phyloP scores from a whole-genome alignment of 2,329 filamentous ascomycete genomes.

The Thelonectria blattea region DNA sequence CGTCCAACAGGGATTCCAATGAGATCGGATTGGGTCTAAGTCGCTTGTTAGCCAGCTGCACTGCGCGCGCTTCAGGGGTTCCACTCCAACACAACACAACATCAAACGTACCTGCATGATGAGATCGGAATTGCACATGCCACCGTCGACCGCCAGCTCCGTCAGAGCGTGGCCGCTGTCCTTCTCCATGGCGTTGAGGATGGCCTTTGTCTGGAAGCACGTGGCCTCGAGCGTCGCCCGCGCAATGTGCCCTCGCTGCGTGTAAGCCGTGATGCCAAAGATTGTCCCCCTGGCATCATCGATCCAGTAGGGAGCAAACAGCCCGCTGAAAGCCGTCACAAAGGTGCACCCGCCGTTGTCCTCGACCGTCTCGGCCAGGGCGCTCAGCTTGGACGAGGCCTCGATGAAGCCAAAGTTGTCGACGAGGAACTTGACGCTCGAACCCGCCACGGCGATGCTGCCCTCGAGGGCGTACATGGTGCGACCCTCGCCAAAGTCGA shows the following conservation, averaged over 20 bases:
- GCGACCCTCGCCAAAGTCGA: constrained; percentile 71
- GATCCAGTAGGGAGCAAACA: constrained; percentile 86
- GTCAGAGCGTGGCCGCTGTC: constrained; percentile 76
- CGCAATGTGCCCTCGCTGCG: constrained; percentile 77
- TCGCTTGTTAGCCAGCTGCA: constrained; percentile 8
- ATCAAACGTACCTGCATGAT: constrained; percentile 69
- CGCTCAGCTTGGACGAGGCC: constrained; percentile 52
- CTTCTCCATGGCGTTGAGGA: constrained; percentile 80
- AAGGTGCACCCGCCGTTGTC: constrained; percentile 80
- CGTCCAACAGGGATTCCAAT: constrained; percentile 80
- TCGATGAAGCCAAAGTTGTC: constrained; percentile 64
- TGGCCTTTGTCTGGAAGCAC: constrained; percentile 84
- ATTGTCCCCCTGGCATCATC: constrained; percentile 82
- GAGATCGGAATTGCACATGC: constrained; percentile 81
- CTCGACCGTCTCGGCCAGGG: constrained; percentile 54
- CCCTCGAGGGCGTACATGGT: constrained; percentile 79
- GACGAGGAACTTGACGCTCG: constrained; percentile 72
- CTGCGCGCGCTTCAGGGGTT: not conserved
- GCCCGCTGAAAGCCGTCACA: constrained; percentile 80
- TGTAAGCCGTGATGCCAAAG: constrained; percentile 79
- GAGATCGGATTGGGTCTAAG: constrained; percentile 76
- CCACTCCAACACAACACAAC: not conserved
- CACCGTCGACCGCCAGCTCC: constrained; percentile 81
- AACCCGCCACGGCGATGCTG: constrained; percentile 78
- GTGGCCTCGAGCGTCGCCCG: constrained; percentile 81